Conservation (phyloP, 2,329 filamentous ascomycete species). For the Colletotrichum sp. region DNA sequence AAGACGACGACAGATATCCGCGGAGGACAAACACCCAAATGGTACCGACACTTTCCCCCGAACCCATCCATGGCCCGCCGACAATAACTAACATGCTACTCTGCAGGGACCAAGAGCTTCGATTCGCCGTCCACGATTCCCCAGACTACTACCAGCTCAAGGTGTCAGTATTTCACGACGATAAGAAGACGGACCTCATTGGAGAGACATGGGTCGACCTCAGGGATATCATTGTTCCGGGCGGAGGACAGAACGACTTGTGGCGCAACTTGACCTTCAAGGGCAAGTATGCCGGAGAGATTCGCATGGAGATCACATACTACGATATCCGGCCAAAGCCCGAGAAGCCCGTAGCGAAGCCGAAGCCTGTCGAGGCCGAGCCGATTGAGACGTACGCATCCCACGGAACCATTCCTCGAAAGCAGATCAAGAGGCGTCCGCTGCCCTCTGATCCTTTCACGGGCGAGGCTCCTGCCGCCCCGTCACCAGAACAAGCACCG, state of each 20-base stretch:
- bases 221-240: slow-evolving; percentile 78
- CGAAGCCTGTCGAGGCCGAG: slow-evolving; percentile 41
- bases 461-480: slow-evolving; percentile 47
- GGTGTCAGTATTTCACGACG: slow-evolving; percentile 95
- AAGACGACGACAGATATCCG: slow-evolving; percentile 94
- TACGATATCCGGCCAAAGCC: slow-evolving; percentile 88
- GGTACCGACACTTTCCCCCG: slow-evolving; percentile 58
- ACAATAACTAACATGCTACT: neutral
- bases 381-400: slow-evolving; percentile 12
- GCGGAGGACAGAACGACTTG: slow-evolving; percentile 90
- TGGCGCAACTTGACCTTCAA: slow-evolving; percentile 90
- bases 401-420: slow-evolving; percentile 54
- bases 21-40: slow-evolving; percentile 93
- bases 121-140: slow-evolving; percentile 95
- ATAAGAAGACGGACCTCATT: slow-evolving; percentile 96
- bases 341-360: slow-evolving; percentile 69
- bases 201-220: slow-evolving; percentile 92
- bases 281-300: slow-evolving; percentile 94
- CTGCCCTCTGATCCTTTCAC: slow-evolving; percentile 80
- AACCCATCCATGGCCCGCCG: neutral
- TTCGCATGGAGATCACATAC: slow-evolving; percentile 94
- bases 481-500: slow-evolving; percentile 47
- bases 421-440: slow-evolving; percentile 80
- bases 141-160: slow-evolving; percentile 96
- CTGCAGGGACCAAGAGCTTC: slow-evolving; percentile 92